Evolutionary conservation across 2,329 filamentous ascomycete species (phyloP), one percentile per base, ranked within the genome.

Genomic region (Huntiella moniliformis): DNA sequence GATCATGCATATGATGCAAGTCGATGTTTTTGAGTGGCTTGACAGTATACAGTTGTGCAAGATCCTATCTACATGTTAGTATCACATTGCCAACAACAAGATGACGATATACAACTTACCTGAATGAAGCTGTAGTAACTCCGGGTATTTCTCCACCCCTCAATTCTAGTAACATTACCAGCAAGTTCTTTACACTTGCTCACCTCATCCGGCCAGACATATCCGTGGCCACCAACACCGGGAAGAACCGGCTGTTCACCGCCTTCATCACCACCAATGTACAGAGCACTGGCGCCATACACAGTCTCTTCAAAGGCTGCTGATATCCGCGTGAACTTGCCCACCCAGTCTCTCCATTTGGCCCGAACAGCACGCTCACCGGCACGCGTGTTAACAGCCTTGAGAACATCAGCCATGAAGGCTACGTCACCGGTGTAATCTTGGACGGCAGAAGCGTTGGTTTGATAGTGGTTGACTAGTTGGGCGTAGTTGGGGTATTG

Each of bases 41-140:
- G 49, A 76, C 62, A 2, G 68, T 72, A 58, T 79, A 79, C 11
- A 78, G 58, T 53, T 76, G 73, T 33, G 74, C 74, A 48, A 79
- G 65, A 58, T 82, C 77, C 75, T 81, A 51, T 10, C 18, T 12
- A 5, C 16, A 40, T 17, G 40, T 16, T 18, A 11, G 3, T 15
- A 42, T 22, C 13, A n/a, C 15, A 3, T 6, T 6, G 32, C 10
- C 12, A n/a, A 36, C 12, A 2, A 13, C 15, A n/a, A 5, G 6
- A 34, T 34, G 32, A 34, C 32, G 10, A 33, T n/a, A 18, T 18
- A 12, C 12, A 66, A 54, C 61, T 15, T 32, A 78, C 83, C 66
- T 93, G 84, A 52, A 96, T 88, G 58, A 85, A 96, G 53, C 83
- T 86, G 63, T 92, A 94, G 58, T 98, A 98, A 56, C 84, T 93